Evolutionary conservation across 192 early-diverging fungal genomes (phyloP), one percentile per base, ranked within the genome.

Genomic region (Coemansia sp.): DNA sequence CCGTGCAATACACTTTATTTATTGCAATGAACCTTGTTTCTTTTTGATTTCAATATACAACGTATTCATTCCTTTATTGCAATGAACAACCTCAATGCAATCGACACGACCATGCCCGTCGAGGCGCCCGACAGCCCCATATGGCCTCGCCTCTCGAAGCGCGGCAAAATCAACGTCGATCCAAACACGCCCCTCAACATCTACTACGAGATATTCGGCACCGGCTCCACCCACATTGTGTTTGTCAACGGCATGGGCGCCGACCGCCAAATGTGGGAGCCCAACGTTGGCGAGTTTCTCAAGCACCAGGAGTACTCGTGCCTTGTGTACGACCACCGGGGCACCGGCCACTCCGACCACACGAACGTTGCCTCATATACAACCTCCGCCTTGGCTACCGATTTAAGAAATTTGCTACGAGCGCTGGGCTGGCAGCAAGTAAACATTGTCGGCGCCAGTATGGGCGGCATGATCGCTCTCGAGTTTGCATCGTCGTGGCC

Each of bases 381-480:
- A 2, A 72, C 62, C 27, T 61, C 60, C 11, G 29, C 23, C 8
- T 35, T 71, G 83, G 88, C 52, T 80, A 84, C 14, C 63, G 93
- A 95, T 54, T 77, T 88, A 2, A 71, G 84, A 5, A 78, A 84
- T 2, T 71, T 95, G 35, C 64, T 93, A 62, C 71, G 84, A 22
- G 83, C 83, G 12, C 61, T 94, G 5, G 90, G 83, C 0, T 95
- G 93, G 93, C 78, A 49, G 3, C 60, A 61, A 26, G 82, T 90
- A n/a, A 87, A 90, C 67, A n/a, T 94, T 7, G 85, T 89, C 29
- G 93, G 93, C 19, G 81, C 89, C 17, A 91, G 89, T 5, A 94
- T 94, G 93, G 92, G 92, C 45, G 90, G 89, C 16, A 95, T 93
- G 93, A 87, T 95, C 41, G 72, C 88, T 0, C 82, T 88, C 41